Evolutionary conservation across 257 asterid species (phyloP).

Genomic region (Solanum arcanum): DNA sequence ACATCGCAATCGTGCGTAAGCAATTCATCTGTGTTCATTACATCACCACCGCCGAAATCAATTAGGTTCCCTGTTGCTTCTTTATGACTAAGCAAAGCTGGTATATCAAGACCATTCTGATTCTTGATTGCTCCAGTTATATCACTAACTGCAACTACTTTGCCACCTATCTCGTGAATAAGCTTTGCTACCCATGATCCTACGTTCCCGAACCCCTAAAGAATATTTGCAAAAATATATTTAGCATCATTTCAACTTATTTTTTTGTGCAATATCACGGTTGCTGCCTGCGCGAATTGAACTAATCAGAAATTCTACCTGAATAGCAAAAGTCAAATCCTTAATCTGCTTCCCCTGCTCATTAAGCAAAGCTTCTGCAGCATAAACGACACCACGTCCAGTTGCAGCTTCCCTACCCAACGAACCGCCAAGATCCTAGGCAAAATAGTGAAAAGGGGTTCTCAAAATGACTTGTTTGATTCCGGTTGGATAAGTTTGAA

Average conservation of each 20-base stretch:
- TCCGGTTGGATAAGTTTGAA: neutral
- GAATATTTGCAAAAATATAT: neutral
- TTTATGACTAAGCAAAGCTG: constrained; percentile 49
- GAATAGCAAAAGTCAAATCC: constrained; percentile 69
- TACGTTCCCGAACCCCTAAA: constrained; percentile 85
- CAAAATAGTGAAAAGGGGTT: neutral
- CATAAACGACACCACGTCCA: constrained; percentile 87
- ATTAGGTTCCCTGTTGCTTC: constrained; percentile 46
- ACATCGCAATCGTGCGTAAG: constrained; percentile 73
- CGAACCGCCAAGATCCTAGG: constrained; percentile 89
- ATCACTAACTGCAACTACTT: constrained; percentile 81
- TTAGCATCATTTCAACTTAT: neutral
- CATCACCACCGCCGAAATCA: constrained; percentile 58
- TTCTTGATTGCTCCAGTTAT: constrained; percentile 77
- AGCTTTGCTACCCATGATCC: constrained; percentile 90
- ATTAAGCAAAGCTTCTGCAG: constrained; percentile 77
- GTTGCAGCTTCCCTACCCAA: constrained; percentile 94
- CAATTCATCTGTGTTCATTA: constrained; percentile 56
- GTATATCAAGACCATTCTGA: constrained; percentile 59
- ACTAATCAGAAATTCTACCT: constrained; percentile 27
- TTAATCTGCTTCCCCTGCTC: constrained; percentile 70
- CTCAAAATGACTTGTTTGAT: neutral
- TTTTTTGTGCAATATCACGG: neutral
- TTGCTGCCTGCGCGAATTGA: neutral
- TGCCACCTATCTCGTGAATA: constrained; percentile 80